phyloP scores from a whole-genome alignment of 179 eudicot genomes.

The Actinidia chinensis region DNA sequence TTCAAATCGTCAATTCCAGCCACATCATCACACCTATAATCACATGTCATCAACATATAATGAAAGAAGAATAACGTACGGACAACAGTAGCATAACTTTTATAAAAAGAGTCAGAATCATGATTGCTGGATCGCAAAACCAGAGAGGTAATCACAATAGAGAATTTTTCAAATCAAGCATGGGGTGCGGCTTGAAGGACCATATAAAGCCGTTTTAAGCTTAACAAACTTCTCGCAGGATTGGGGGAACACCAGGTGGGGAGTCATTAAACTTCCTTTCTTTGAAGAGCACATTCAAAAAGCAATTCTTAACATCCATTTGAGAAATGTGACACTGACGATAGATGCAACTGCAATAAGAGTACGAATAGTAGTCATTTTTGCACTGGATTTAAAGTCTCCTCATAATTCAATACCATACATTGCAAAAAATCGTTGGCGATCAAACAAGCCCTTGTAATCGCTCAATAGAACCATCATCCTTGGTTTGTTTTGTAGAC shows the following conservation, averaged over 20 bases:
- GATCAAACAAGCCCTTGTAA: neutral
- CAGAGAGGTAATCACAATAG: neutral
- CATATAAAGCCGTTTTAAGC: neutral
- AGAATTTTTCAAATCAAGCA: neutral
- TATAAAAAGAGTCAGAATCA: too few relatives aligned
- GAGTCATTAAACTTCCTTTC: too few relatives aligned
- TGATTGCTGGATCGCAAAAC: neutral
- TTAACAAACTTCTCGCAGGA: too few relatives aligned
- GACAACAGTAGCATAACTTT: too few relatives aligned
- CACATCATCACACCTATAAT: too few relatives aligned
- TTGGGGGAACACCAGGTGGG: too few relatives aligned
- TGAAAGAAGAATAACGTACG: too few relatives aligned
- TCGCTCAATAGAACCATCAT: neutral
- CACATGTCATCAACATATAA: too few relatives aligned
- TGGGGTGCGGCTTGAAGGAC: neutral
- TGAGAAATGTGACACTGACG: neutral
- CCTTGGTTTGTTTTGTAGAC: neutral
- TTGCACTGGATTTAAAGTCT: neutral
- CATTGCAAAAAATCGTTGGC: too few relatives aligned
- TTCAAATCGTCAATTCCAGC: too few relatives aligned
- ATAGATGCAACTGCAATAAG: neutral
- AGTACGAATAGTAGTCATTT: neutral
- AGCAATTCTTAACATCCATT: constrained; percentile 1
- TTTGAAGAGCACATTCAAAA: too few relatives aligned
- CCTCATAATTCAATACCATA: neutral